phyloP scores from a whole-genome alignment of 108 stramenopile species.

The Discostella pseudostelligera region DNA sequence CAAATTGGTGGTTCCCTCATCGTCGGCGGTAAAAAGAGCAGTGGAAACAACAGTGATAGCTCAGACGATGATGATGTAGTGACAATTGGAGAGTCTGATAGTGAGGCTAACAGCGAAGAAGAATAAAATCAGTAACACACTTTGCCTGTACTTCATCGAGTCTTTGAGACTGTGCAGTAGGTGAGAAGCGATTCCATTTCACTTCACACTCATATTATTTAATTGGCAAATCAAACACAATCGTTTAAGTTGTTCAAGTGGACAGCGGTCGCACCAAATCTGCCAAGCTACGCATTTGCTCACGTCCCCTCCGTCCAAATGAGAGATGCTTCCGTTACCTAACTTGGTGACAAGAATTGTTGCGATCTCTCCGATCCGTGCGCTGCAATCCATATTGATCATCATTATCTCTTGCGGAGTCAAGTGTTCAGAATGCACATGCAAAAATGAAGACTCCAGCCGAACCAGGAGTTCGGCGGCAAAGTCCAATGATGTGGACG shows the following conservation, averaged over 20 bases:
- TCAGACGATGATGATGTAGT: conserved; percentile 53
- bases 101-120: conserved; percentile 4
- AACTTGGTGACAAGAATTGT: conserved; percentile 19
- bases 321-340: neutral
- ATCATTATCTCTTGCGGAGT: conserved; percentile 27
- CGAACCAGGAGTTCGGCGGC: conserved; percentile 29
- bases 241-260: conserved; percentile 21
- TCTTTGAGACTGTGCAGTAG: too few species aligned
- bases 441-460: conserved; percentile 23
- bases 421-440: conserved; percentile 14
- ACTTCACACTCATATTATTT: too few species aligned
- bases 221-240: conserved; percentile 22
- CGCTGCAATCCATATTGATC: conserved; percentile 35
- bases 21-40: conserved; percentile 49
- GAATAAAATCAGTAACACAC: neutral
- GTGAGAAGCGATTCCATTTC: too few species aligned
- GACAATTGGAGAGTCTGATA: conserved; percentile 77
- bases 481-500: conserved; percentile 13
- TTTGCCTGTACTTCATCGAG: too few species aligned
- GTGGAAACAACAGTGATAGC: too few species aligned
- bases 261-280: conserved; percentile 24
- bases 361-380: conserved; percentile 41
- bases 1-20: conserved; percentile 73
- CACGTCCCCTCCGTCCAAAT: too few species aligned
- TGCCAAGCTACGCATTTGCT: conserved; percentile 15